Conservation (phyloP, 345 rosid species). For the Noccaea caerulescens region DNA sequence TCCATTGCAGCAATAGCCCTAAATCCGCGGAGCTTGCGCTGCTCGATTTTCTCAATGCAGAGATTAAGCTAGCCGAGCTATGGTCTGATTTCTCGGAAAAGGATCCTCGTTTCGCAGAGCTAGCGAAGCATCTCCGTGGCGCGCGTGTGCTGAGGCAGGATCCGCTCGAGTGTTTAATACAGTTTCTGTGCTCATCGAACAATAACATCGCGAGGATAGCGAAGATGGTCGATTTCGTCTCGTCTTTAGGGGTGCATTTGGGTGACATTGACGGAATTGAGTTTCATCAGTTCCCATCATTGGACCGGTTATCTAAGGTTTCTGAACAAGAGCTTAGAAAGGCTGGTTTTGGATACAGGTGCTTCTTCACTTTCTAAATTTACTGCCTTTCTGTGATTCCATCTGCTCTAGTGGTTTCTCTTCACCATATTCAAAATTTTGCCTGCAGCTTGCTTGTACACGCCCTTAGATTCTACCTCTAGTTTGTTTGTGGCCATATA, state of each 20-base stretch:
- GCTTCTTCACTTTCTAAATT: conserved; percentile 28
- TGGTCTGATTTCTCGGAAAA: conserved; percentile 68
- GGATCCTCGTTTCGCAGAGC: conserved; percentile 70
- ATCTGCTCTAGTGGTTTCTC: not conserved
- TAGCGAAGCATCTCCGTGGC: conserved; percentile 64
- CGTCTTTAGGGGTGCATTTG: conserved; percentile 66
- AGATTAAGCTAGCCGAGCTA: conserved; percentile 56
- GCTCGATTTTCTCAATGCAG: conserved; percentile 75
- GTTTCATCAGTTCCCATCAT: conserved; percentile 82
- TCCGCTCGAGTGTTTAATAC: conserved; percentile 86
- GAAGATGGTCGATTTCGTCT: conserved; percentile 83
- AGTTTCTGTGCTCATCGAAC: conserved; percentile 91
- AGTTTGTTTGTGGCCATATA: not conserved
- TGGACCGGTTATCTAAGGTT: conserved; percentile 64
- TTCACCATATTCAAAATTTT: not conserved
- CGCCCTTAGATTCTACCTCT: no score
- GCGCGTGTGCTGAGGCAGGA: conserved; percentile 94
- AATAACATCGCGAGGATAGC: conserved; percentile 86
- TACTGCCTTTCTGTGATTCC: not conserved
- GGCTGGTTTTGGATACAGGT: conserved; percentile 96
- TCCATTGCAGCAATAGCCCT: conserved; percentile 57
- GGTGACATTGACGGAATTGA: conserved; percentile 70
- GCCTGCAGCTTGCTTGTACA: conserved; percentile 17
- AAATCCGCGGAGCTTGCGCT: conserved; percentile 61
- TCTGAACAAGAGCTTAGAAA: conserved; percentile 72